A percentile compares a stretch with the other conserved stretches of the same genome.
Evolutionary conservation across 371 early-diverging fungal species (phyloP).

Genomic region (Scutellospora calospora): DNA sequence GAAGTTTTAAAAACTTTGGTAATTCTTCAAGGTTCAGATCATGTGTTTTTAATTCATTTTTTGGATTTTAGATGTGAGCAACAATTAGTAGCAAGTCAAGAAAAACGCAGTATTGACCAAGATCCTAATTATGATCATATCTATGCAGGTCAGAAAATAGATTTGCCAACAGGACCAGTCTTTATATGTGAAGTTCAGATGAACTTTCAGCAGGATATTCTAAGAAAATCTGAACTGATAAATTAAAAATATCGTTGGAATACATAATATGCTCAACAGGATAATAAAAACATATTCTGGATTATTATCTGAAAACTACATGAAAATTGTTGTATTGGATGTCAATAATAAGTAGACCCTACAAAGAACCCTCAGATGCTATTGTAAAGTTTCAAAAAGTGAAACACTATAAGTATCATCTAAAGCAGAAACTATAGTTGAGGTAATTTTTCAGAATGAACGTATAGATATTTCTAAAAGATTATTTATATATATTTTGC

Average conservation of each 20-base stretch:
- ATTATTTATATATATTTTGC: too few relatives aligned
- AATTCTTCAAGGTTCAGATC: constrained; percentile 24
- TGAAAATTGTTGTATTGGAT: constrained; percentile 40
- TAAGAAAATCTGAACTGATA: constrained; percentile 33
- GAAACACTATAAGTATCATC: too few relatives aligned
- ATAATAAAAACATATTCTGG: constrained; percentile 33
- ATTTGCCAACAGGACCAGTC: constrained; percentile 26
- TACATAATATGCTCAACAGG: constrained; percentile 15
- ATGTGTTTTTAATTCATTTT: constrained; percentile 32
- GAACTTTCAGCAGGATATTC: constrained; percentile 30
- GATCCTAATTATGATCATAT: constrained; percentile 17
- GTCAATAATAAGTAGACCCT: too few relatives aligned
- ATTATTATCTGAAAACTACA: constrained; percentile 12
- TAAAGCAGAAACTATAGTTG: too few relatives aligned
- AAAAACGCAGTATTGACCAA: constrained; percentile 28
- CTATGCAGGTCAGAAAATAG: background rate
- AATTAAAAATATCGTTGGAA: constrained; percentile 27
- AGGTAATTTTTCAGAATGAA: constrained; percentile 24
- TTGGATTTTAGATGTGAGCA: constrained; percentile 14
- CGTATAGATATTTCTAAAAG: constrained; percentile 35
- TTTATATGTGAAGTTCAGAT: constrained; percentile 34
- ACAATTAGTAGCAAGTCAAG: constrained; percentile 31
- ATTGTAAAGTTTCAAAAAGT: too few relatives aligned
- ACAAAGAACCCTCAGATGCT: too few relatives aligned
- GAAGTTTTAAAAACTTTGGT: constrained; percentile 32